Evolutionary conservation across 441 rosid genomes (phyloP).

Genomic region (Pelargonium cotyledonis): DNA sequence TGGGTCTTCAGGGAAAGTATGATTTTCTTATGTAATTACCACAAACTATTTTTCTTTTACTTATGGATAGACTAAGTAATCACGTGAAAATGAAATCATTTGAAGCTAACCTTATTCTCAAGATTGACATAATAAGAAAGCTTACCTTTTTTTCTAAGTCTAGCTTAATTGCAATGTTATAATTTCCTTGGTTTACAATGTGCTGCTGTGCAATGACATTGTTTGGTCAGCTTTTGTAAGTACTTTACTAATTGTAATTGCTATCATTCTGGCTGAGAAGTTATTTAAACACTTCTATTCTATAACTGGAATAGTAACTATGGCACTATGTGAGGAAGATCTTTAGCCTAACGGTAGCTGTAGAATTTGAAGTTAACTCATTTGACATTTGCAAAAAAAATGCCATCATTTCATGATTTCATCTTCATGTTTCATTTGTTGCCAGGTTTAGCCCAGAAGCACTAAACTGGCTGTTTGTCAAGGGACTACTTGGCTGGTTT

Average conservation of each 20-base stretch:
- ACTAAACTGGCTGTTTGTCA: conserved; percentile 72
- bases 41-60: background rate
- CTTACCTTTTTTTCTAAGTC: background rate
- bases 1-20: conserved; percentile 78
- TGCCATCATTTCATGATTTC: too few relatives aligned
- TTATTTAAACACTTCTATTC: too few relatives aligned
- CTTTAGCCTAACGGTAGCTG: background rate
- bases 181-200: background rate
- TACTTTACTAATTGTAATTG: too few relatives aligned
- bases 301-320: too few relatives aligned
- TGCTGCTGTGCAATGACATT: background rate
- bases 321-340: too few relatives aligned
- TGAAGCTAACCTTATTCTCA: too few relatives aligned
- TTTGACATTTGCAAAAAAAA: too few relatives aligned
- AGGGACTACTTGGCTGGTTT: conserved; percentile 88
- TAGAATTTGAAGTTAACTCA: background rate
- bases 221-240: background rate
- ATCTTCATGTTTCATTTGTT: conserved; percentile 5
- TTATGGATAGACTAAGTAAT: too few relatives aligned
- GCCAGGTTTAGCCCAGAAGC: conserved; percentile 83
- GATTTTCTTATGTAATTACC: background rate
- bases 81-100: background rate
- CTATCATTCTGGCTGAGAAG: too few relatives aligned
- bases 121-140: too few relatives aligned
- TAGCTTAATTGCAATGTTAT: background rate